These are phyloP conservation scores for Knufia petricola DNA, from an alignment of 2,329 filamentous ascomycete species.

Conservation along the genomic window DNA sequence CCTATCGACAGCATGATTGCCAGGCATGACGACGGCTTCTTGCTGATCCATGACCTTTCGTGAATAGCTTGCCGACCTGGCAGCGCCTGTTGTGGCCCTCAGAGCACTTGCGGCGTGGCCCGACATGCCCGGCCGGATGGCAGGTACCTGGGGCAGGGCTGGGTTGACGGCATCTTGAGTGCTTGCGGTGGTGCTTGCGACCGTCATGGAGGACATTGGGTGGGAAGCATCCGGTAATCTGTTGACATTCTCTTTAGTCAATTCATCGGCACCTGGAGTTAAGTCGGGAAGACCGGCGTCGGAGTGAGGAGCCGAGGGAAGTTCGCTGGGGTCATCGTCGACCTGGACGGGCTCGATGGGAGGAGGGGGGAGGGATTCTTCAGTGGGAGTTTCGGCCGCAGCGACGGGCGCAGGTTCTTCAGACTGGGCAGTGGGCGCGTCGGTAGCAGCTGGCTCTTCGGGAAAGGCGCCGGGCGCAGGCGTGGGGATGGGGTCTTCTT, in stretches of 20 bases:
- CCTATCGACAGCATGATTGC: slow-evolving; percentile 87
- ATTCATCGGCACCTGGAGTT: slow-evolving; percentile 64
- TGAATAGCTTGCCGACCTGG: slow-evolving; percentile 69
- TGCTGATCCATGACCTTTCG: slow-evolving; percentile 86
- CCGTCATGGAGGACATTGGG: slow-evolving; percentile 69
- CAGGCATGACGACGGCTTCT: slow-evolving; percentile 96
- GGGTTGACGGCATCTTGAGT: slow-evolving; percentile 63
- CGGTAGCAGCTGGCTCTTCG: no score
- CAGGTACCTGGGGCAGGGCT: slow-evolving; percentile 42
- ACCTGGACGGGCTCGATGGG: slow-evolving; percentile 30
- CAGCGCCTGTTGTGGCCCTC: slow-evolving; percentile 58
- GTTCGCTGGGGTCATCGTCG: slow-evolving; percentile 26
- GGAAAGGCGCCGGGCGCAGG: slow-evolving; percentile 15
- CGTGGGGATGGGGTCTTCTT: slow-evolving; percentile 40
- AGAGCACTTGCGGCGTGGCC: slow-evolving; percentile 72
- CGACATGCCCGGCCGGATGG: slow-evolving; percentile 52
- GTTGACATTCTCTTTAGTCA: slow-evolving; percentile 88
- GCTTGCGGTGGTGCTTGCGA: slow-evolving; percentile 79
- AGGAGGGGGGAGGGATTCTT: slow-evolving; percentile 34
- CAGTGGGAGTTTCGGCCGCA: slow-evolving; percentile 30
- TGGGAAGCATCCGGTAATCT: slow-evolving; percentile 74
- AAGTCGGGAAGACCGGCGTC: slow-evolving; percentile 30
- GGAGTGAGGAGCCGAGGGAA: slow-evolving; percentile 22
- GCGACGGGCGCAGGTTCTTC: slow-evolving; percentile 24
- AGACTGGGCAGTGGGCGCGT: slow-evolving; percentile 5